Percentiles rank a stretch among this genome's conserved stretches.
These are phyloP conservation scores for Paxillus involutus DNA, from an alignment of 768 basidiomycete genomes.

Conservation along the genomic window DNA sequence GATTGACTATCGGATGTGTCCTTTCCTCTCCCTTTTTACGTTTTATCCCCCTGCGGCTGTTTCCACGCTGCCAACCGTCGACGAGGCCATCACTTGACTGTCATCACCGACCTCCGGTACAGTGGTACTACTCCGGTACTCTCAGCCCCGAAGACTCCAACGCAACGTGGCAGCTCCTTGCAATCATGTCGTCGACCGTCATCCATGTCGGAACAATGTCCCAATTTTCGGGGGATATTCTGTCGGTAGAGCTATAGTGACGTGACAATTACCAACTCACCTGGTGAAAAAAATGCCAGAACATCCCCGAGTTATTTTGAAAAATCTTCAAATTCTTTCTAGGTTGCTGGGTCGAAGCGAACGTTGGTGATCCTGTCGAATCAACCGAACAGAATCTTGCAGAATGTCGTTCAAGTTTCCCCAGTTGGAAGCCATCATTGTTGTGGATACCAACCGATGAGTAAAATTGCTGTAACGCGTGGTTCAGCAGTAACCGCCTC, in stretches of 20 bases:
- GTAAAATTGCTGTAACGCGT: slow-evolving; percentile 3
- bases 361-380: neutral
- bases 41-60: slow-evolving; percentile 4
- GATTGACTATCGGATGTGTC: no score
- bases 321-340: neutral
- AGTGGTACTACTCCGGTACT: neutral
- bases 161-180: no score
- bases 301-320: neutral
- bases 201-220: no score
- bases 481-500: neutral
- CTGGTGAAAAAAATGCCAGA: neutral
- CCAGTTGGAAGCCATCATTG: neutral
- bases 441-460: neutral
- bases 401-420: neutral
- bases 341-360: neutral
- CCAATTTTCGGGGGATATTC: no score
- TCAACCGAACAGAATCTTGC: neutral
- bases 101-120: no score
- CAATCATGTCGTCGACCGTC: no score
- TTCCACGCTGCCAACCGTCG: neutral
- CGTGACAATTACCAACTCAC: neutral
- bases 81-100: no score
- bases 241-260: neutral
- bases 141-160: neutral
- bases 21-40: neutral